Conservation (phyloP, 2,329 filamentous ascomycete species). For the Penicillium fuscoglaucum region DNA sequence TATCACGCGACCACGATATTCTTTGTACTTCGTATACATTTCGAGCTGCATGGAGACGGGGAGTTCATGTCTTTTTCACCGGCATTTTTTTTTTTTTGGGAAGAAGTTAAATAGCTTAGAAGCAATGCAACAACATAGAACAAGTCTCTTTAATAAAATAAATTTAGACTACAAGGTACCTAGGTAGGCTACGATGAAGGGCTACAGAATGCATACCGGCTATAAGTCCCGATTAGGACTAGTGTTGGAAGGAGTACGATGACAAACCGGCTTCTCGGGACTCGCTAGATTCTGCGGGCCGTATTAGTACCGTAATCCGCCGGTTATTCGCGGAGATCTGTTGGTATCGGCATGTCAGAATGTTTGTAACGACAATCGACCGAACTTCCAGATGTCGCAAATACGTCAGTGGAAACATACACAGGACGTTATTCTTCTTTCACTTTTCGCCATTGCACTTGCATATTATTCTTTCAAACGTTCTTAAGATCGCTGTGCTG, state of each 20-base stretch:
- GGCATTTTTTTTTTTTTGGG: conserved; percentile 1
- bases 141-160: neutral
- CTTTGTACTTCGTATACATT: conserved; percentile 23
- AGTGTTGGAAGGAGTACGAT: conserved; percentile 6
- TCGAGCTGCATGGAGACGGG: conserved; percentile 19
- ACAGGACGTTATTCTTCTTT: conserved; percentile 7
- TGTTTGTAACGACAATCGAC: conserved; percentile 9
- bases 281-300: conserved; percentile 14
- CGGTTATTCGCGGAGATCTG: conserved; percentile 20
- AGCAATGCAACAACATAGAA: conserved; percentile 15
- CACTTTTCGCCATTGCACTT: conserved; percentile 4
- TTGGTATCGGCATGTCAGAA: conserved; percentile 38
- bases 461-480: neutral
- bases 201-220: neutral
- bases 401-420: conserved; percentile 15
- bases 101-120: conserved; percentile 2
- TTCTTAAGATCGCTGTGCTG: neutral
- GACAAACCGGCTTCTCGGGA: conserved; percentile 26
- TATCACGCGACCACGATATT: conserved; percentile 21
- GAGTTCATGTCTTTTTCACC: conserved; percentile 5
- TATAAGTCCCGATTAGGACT: neutral
- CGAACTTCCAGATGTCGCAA: conserved; percentile 2
- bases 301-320: conserved; percentile 22
- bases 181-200: no score
- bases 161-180: neutral